Evolutionary conservation across 352 stramenopile species (phyloP), one percentile per base, ranked within the genome.

Genomic region (Sclerospora graminicola): DNA sequence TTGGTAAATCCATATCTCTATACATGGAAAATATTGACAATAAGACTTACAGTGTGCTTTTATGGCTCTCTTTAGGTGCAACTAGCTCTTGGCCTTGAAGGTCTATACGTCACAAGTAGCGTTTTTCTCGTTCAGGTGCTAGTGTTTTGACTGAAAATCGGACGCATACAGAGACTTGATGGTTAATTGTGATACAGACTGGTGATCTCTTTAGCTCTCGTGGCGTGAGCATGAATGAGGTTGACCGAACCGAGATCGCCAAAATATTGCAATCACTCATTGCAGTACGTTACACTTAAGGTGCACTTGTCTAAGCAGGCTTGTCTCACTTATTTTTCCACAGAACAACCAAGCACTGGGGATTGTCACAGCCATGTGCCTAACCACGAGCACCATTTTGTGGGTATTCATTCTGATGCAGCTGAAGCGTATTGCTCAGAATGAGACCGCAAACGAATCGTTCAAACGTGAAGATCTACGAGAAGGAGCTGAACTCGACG

Each of bases 381-480:
- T 85, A 28, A 78, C 81, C 51, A 72, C 69, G 10, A 59, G 60
- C 14, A 30, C 84, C 21, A 59, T 89, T 34, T 40, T 89, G 4
- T 86, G 73, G 66, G 41, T 77, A 1, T 86, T 91, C 50, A 50
- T 91, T 19, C 41, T 86, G 19, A 80, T 85, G 46, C 79, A 91
- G 31, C 51, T 91, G 1, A 66, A 69, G 32, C 79, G 79, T 23
- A 83, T 91, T 43, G 48, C 60, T 7, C 66, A 67, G 41, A 91
- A 91, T 26, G 66, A 67, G 38, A 89, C 79, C 3, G 77, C 79
- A 3, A 87, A 84, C 44, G 79, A 91, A 50, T 72, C 76, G 8
- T 91, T 91, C 39, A 91, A 91, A 55, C 79, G 79, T 26, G 72
- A 88, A 53, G 68, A 76, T 14, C 52, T 89, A n/a, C 66, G 56